These are phyloP conservation scores for Coemansia sp. DNA, from an alignment of 192 early-diverging fungal genomes.

Conservation along the genomic window DNA sequence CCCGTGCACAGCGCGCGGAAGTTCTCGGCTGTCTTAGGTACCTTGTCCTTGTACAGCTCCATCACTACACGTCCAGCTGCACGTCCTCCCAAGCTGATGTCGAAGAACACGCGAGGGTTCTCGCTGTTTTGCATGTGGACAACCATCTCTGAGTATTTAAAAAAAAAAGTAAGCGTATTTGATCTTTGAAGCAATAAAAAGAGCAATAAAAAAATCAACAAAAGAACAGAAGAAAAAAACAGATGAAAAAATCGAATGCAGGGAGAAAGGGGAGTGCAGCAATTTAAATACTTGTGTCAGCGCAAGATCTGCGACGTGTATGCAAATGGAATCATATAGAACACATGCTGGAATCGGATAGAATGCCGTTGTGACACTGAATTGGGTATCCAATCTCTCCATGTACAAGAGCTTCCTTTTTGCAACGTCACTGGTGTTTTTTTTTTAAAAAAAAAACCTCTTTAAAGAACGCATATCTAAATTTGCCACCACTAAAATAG, in stretches of 20 bases:
- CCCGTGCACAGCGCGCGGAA: slow-evolving; percentile 97
- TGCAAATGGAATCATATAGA: background rate
- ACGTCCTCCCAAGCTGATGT: slow-evolving; percentile 53
- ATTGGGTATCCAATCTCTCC: too few relatives aligned
- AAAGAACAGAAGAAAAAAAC: too few relatives aligned
- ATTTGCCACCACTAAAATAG: too few relatives aligned
- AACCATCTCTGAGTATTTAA: slow-evolving; percentile 22
- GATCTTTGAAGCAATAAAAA: slow-evolving; percentile 2
- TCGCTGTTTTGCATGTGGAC: slow-evolving; percentile 36
- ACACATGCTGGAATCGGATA: background rate
- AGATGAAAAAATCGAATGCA: too few relatives aligned
- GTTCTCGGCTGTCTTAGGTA: slow-evolving; percentile 90
- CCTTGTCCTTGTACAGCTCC: slow-evolving; percentile 63
- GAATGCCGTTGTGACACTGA: too few relatives aligned
- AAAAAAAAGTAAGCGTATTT: background rate
- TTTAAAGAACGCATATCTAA: too few relatives aligned
- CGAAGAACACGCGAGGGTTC: slow-evolving; percentile 61
- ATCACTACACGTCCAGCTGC: slow-evolving; percentile 55
- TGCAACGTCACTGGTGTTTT: too few relatives aligned
- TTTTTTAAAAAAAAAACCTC: too few relatives aligned
- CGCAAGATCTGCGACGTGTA: slow-evolving; percentile 2
- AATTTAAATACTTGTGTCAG: background rate
- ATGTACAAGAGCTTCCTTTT: too few relatives aligned
- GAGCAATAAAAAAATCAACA: background rate
- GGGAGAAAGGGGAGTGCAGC: background rate